Evolutionary conservation across 2,329 filamentous ascomycete genomes (phyloP).

Genomic region (Lasiodiplodia citricola): DNA sequence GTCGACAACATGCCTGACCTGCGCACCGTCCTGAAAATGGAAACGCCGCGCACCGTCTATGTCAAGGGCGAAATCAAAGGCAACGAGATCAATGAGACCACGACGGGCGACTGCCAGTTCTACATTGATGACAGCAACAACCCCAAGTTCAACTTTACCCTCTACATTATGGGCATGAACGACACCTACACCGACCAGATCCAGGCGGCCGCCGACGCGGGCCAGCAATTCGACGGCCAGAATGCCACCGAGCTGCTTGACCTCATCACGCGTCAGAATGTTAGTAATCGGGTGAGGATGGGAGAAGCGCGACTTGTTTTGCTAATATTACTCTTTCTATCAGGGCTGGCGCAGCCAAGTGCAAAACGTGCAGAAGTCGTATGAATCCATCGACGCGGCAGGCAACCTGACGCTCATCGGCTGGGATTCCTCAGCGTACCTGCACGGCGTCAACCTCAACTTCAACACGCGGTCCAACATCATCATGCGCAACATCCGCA

Average conservation of each 20-base stretch:
- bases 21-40: constrained; percentile 17
- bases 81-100: constrained; percentile 16
- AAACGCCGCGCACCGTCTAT: constrained; percentile 17
- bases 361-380: constrained; percentile 16
- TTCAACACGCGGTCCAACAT: constrained; percentile 23
- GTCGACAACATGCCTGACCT: constrained; percentile 23
- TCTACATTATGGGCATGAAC: constrained; percentile 4
- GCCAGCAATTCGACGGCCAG: not conserved
- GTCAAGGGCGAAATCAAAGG: constrained; percentile 21
- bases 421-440: constrained; percentile 9
- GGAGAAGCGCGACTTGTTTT: not conserved
- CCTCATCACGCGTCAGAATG: constrained; percentile 6
- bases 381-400: constrained; percentile 13
- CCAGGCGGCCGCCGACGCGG: not conserved
- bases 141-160: constrained; percentile 14
- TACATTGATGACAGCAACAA: constrained; percentile 20
- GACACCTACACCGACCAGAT: constrained; percentile 3
- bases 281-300: not conserved
- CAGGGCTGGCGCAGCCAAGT: constrained; percentile 21
- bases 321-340: not conserved
- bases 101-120: constrained; percentile 7
- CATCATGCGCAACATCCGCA: constrained; percentile 23
- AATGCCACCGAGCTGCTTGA: constrained; percentile 19
- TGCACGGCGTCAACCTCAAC: constrained; percentile 20
- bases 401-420: constrained; percentile 21